A percentile compares a stretch with the other conserved stretches of the same genome.
phyloP scores from a whole-genome alignment of 169 alveolate species.

The Cryptosporidium sp. region DNA sequence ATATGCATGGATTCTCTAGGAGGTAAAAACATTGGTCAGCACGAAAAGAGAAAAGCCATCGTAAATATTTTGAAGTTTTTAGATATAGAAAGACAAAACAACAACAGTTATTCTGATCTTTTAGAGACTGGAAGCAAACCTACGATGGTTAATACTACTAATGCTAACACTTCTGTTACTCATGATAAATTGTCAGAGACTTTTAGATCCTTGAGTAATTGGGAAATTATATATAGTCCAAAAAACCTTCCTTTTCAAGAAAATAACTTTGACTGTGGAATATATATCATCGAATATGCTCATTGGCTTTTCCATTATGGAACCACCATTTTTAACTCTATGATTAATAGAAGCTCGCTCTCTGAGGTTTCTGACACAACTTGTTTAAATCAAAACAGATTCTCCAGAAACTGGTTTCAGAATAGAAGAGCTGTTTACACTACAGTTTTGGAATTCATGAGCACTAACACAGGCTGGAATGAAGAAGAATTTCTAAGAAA shows the following conservation, averaged over 20 bases:
- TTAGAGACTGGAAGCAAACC: background rate
- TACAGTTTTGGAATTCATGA: constrained; percentile 9
- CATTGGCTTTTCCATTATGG: constrained; percentile 56
- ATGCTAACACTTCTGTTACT: background rate
- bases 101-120: constrained; percentile 1
- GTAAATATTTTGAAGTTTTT: constrained; percentile 30
- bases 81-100: constrained; percentile 40
- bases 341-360: background rate
- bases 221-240: constrained; percentile 53
- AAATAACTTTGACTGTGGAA: constrained; percentile 63
- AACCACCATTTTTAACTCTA: constrained; percentile 35
- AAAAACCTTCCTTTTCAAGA: constrained; percentile 58
- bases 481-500: constrained; percentile 7
- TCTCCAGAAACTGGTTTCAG: constrained; percentile 31
- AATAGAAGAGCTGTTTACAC: constrained; percentile 41
- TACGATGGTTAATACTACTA: background rate
- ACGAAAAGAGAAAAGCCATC: constrained; percentile 9
- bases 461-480: constrained; percentile 29
- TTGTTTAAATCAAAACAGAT: background rate
- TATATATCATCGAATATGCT: constrained; percentile 48
- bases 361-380: background rate
- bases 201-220: constrained; percentile 11
- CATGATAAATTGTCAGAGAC: background rate
- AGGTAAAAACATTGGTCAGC: background rate
- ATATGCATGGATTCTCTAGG: constrained; percentile 69